A percentile compares a stretch with the other conserved stretches of the same genome.
Conservation (phyloP, 306 rosid genomes). For the Adenanthera pavonina region DNA sequence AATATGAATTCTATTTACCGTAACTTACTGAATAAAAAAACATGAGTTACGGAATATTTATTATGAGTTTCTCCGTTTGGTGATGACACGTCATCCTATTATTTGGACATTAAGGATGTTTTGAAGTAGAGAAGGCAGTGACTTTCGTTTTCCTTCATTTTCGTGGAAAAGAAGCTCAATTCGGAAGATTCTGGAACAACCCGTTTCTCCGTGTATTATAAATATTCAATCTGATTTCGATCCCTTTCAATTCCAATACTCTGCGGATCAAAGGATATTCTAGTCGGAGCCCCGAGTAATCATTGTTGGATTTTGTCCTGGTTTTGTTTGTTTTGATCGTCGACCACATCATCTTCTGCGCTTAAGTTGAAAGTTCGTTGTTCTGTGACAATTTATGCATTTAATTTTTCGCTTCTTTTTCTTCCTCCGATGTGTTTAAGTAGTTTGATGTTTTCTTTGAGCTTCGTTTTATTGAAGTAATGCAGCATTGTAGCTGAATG, state of each 20-base stretch:
- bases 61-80: too few species aligned
- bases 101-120: neutral
- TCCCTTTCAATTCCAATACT: neutral
- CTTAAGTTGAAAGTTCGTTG: constrained; percentile 52
- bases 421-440: neutral
- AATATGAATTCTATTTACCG: too few species aligned
- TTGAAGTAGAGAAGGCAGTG: neutral
- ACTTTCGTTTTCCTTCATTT: constrained; percentile 31
- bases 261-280: constrained; percentile 15
- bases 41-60: too few species aligned
- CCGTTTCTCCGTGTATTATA: neutral
- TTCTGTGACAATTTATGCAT: constrained; percentile 25
- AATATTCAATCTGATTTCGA: constrained; percentile 26
- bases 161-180: constrained; percentile 9
- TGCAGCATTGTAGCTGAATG: constrained; percentile 11
- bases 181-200: constrained; percentile 52
- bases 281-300: constrained; percentile 40
- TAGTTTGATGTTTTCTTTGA: neutral
- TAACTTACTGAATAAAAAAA: too few species aligned
- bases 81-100: neutral
- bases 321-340: constrained; percentile 23
- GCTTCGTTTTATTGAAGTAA: constrained; percentile 39
- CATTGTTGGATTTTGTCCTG: constrained; percentile 1
- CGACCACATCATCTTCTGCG: constrained; percentile 16
- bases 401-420: constrained; percentile 1